Conservation (phyloP, 768 basidiomycete species). For the Boletus pseudo-olivaceus region DNA sequence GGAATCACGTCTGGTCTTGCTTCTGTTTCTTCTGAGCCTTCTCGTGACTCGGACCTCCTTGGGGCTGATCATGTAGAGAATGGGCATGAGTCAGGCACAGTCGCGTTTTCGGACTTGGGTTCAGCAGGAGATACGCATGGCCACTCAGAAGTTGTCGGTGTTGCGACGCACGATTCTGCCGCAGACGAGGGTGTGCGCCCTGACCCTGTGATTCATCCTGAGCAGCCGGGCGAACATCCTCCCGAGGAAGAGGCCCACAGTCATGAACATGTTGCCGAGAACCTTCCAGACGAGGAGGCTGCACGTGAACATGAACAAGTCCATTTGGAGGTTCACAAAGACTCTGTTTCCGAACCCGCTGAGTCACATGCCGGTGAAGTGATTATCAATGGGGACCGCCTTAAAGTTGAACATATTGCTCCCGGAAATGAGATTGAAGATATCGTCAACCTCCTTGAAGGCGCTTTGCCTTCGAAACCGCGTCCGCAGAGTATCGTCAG, state of each 20-base stretch:
- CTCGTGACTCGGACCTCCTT: slow-evolving; percentile 17
- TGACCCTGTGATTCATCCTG: slow-evolving; percentile 11
- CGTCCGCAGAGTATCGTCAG: slow-evolving; percentile 42
- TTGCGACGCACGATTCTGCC: slow-evolving; percentile 8
- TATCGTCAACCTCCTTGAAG: slow-evolving; percentile 65
- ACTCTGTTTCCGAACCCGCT: slow-evolving; percentile 2
- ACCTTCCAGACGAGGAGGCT: slow-evolving; percentile 6
- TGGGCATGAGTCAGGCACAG: slow-evolving; percentile 20
- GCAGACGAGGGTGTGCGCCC: slow-evolving; percentile 5
- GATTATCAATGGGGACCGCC: slow-evolving; percentile 8
- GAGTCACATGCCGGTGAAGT: slow-evolving; percentile 12
- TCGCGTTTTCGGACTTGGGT: slow-evolving; percentile 10
- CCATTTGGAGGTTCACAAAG: slow-evolving; percentile 7
- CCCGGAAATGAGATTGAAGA: slow-evolving; percentile 51
- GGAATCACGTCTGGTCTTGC: slow-evolving; percentile 14
- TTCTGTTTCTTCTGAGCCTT: slow-evolving; percentile 25
- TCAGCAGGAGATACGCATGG: slow-evolving; percentile 20
- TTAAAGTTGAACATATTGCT: not conserved
- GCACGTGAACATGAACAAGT: slow-evolving; percentile 5
- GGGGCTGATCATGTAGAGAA: slow-evolving; percentile 25
- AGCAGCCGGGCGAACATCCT: slow-evolving; percentile 5
- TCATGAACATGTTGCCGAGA: slow-evolving; percentile 4
- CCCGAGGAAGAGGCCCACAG: slow-evolving; percentile 6
- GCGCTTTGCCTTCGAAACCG: slow-evolving; percentile 32
- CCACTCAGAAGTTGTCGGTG: slow-evolving; percentile 12